Evolutionary conservation across 2,329 filamentous ascomycete genomes (phyloP).

Genomic region (Podosphaera fusca): DNA sequence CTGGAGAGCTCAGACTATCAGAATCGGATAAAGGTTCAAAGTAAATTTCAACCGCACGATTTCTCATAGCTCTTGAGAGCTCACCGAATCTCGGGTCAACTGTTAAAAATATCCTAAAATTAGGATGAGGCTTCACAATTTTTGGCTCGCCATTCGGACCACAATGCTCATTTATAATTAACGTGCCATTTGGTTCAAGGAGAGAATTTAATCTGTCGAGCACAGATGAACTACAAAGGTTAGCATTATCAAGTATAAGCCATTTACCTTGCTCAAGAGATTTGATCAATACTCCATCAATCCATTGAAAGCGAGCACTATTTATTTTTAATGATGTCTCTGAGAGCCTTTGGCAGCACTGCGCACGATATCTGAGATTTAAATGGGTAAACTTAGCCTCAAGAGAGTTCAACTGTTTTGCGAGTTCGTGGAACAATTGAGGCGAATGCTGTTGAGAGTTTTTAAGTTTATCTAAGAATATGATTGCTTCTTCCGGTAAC

Average conservation of each 20-base stretch:
- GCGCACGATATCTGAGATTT: conserved; percentile 10
- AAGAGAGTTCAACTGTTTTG: conserved; percentile 15
- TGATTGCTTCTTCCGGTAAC: conserved; percentile 24
- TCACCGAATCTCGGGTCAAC: conserved; percentile 84
- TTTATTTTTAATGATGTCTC: conserved; percentile 32
- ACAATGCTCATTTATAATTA: conserved; percentile 87
- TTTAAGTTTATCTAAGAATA: conserved; percentile 28
- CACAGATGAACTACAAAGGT: conserved; percentile 85
- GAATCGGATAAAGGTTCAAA: conserved; percentile 24
- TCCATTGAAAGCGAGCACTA: conserved; percentile 79
- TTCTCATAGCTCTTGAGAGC: conserved; percentile 87
- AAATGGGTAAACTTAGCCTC: conserved; percentile 20
- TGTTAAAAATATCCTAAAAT: conserved; percentile 83
- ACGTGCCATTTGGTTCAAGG: conserved; percentile 66
- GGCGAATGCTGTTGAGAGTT: conserved; percentile 3
- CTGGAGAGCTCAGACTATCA: neutral
- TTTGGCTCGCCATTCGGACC: conserved; percentile 60
- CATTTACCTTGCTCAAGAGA: conserved; percentile 71
- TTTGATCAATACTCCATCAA: conserved; percentile 76
- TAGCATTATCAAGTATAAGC: conserved; percentile 92
- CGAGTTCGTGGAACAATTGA: conserved; percentile 11
- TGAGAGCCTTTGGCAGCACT: conserved; percentile 20
- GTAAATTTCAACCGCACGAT: conserved; percentile 77
- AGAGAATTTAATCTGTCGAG: conserved; percentile 85
- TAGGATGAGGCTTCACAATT: conserved; percentile 56